A percentile compares a stretch with the other conserved stretches of the same genome.
Conservation (phyloP, 768 basidiomycete species). For the Kwoniella pini region DNA sequence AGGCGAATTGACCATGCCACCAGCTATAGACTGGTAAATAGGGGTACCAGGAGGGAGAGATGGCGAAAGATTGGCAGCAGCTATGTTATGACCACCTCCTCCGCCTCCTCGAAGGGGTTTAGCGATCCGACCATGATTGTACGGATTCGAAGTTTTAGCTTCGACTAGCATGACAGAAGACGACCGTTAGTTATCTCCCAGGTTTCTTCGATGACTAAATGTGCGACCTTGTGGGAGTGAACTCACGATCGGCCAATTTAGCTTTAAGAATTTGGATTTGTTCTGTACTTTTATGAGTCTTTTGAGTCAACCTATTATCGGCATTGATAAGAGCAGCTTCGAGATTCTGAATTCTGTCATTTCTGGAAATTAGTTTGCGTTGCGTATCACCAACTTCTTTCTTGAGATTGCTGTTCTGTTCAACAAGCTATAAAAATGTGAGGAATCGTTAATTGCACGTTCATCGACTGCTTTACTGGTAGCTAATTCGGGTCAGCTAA, state of each 20-base stretch:
- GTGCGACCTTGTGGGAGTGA: background rate
- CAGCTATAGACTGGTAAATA: slow-evolving; percentile 26
- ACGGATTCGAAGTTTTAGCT: slow-evolving; percentile 59
- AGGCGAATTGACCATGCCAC: slow-evolving; percentile 33
- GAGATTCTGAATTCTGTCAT: slow-evolving; percentile 96
- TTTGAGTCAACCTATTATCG: slow-evolving; percentile 83
- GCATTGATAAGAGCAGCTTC: slow-evolving; percentile 91
- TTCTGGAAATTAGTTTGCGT: slow-evolving; percentile 90
- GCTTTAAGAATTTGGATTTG: slow-evolving; percentile 90
- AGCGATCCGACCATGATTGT: slow-evolving; percentile 91
- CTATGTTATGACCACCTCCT: slow-evolving; percentile 11
- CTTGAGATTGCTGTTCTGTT: slow-evolving; percentile 95
- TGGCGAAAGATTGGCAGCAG: background rate
- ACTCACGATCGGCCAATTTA: slow-evolving; percentile 81
- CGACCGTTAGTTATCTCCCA: no score
- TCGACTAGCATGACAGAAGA: background rate
- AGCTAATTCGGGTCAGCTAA: no score
- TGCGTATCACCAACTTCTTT: slow-evolving; percentile 97
- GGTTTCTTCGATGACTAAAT: background rate
- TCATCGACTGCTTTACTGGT: no score
- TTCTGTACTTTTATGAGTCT: slow-evolving; percentile 93
- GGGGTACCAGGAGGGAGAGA: slow-evolving; percentile 3
- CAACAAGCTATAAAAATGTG: slow-evolving; percentile 80
- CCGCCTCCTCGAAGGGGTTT: slow-evolving; percentile 95
- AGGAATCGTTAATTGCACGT: no score